Conservation (phyloP, 345 rosid genomes). For the Sonneratia alba region DNA sequence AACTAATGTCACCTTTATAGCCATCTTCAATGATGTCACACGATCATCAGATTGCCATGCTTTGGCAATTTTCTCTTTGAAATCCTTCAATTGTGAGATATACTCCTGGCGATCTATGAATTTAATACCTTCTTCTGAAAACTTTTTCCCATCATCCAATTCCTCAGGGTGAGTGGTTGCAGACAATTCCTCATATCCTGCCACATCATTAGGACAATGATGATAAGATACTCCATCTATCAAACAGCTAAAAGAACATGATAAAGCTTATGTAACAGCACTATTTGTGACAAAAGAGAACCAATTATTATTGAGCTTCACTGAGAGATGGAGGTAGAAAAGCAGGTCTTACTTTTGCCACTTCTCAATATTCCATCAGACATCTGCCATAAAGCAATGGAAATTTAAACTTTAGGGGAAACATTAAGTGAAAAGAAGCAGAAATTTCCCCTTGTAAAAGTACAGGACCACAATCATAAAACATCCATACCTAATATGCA, state of each 20-base stretch:
- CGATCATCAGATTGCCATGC: slow-evolving; percentile 80
- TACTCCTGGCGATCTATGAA: slow-evolving; percentile 63
- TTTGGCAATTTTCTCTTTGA: slow-evolving; percentile 59
- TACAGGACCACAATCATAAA: not conserved
- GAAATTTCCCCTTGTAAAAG: not conserved
- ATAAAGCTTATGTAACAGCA: not conserved
- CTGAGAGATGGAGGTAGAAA: not conserved
- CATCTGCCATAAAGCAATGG: slow-evolving; percentile 32
- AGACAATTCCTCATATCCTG: slow-evolving; percentile 42
- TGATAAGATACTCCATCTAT: slow-evolving; percentile 9
- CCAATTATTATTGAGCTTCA: not conserved
- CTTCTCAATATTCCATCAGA: slow-evolving; percentile 53
- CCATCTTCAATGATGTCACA: slow-evolving; percentile 66
- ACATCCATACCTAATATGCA: not conserved
- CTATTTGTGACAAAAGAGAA: not conserved
- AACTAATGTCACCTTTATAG: slow-evolving; percentile 49
- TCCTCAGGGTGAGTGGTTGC: slow-evolving; percentile 38
- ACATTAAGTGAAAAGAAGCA: not conserved
- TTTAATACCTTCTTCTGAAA: slow-evolving; percentile 38
- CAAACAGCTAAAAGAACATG: not conserved
- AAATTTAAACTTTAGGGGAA: not conserved
- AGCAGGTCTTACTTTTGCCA: slow-evolving; percentile 40
- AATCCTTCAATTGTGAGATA: slow-evolving; percentile 54
- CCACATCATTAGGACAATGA: slow-evolving; percentile 14
- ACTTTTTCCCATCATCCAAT: slow-evolving; percentile 41